These are phyloP conservation scores for Syzygium grande DNA, from an alignment of 345 rosid species.

Conservation along the genomic window DNA sequence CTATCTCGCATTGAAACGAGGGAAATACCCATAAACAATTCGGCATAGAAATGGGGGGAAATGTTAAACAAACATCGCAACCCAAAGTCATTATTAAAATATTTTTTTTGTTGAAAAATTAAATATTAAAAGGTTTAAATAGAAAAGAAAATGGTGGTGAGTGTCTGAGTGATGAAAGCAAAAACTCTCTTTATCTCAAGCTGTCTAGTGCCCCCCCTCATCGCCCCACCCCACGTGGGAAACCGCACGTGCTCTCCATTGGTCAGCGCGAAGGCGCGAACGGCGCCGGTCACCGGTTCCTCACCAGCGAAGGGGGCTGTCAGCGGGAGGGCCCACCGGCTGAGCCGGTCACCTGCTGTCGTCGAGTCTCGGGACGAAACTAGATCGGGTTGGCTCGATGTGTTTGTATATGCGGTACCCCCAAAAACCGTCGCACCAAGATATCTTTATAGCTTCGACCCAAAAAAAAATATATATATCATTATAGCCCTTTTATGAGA, in stretches of 20 bases:
- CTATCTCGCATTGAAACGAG: not conserved
- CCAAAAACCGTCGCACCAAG: not conserved
- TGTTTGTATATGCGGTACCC: not conserved
- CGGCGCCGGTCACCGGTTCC: conserved; percentile 44
- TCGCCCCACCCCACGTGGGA: conserved; percentile 26
- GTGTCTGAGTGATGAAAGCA: not conserved
- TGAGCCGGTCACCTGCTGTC: conserved; percentile 22
- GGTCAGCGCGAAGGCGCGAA: conserved; percentile 21
- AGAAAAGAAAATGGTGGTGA: not conserved
- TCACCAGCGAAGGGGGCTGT: conserved; percentile 1
- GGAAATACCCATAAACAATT: not conserved
- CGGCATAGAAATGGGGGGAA: not conserved
- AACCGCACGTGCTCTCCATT: conserved; percentile 23
- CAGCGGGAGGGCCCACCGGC: conserved; percentile 15
- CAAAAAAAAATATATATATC: not conserved
- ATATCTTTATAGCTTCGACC: not conserved
- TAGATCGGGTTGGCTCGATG: not conserved
- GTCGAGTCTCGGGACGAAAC: conserved; percentile 14
- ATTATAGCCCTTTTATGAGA: not conserved
- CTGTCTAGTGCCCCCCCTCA: conserved; percentile 15
- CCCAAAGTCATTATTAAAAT: not conserved
- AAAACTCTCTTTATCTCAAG: not conserved
- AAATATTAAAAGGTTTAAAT: not conserved
- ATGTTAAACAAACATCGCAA: not conserved
- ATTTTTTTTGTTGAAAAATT: not conserved